phyloP scores from a whole-genome alignment of 805 yeast species.

The Starmerella stellata region DNA sequence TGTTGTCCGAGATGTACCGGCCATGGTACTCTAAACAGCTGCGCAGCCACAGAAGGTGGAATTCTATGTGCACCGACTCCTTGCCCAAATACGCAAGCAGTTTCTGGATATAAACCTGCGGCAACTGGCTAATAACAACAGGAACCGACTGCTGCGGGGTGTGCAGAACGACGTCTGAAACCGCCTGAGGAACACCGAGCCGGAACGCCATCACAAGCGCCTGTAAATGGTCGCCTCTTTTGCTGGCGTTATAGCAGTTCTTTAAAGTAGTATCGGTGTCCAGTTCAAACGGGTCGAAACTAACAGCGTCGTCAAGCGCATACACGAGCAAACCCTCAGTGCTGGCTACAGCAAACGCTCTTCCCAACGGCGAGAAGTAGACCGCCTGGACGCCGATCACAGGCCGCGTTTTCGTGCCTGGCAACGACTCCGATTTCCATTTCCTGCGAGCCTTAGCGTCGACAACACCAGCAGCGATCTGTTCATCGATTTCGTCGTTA shows the following conservation, averaged over 20 bases:
- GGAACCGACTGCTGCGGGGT: slow-evolving; percentile 48
- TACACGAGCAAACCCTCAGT: slow-evolving; percentile 81
- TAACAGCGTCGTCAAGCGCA: slow-evolving; percentile 49
- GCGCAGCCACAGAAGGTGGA: slow-evolving; percentile 65
- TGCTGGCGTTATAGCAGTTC: slow-evolving; percentile 41
- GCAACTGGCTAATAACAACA: slow-evolving; percentile 50
- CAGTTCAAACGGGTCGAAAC: slow-evolving; percentile 85
- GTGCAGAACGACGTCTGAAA: slow-evolving; percentile 34
- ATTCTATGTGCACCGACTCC: slow-evolving; percentile 66
- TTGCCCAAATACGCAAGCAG: slow-evolving; percentile 45
- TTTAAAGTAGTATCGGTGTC: slow-evolving; percentile 85
- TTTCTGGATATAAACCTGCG: slow-evolving; percentile 55
- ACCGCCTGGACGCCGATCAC: slow-evolving; percentile 67
- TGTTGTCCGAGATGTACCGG: slow-evolving; percentile 42
- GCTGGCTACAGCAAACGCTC: slow-evolving; percentile 83
- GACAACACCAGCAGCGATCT: slow-evolving; percentile 52
- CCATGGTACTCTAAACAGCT: slow-evolving; percentile 59
- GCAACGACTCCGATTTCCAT: slow-evolving; percentile 36
- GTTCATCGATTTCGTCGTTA: slow-evolving; percentile 69
- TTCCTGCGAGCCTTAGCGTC: slow-evolving; percentile 6
- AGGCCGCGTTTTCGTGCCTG: slow-evolving; percentile 72
- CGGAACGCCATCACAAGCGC: slow-evolving; percentile 89
- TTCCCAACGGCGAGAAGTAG: slow-evolving; percentile 74
- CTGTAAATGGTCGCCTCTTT: slow-evolving; percentile 44
- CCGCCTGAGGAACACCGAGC: slow-evolving; percentile 59